Conservation (phyloP, 2,329 filamentous ascomycete genomes). For the Gnomoniopsis sp. region DNA sequence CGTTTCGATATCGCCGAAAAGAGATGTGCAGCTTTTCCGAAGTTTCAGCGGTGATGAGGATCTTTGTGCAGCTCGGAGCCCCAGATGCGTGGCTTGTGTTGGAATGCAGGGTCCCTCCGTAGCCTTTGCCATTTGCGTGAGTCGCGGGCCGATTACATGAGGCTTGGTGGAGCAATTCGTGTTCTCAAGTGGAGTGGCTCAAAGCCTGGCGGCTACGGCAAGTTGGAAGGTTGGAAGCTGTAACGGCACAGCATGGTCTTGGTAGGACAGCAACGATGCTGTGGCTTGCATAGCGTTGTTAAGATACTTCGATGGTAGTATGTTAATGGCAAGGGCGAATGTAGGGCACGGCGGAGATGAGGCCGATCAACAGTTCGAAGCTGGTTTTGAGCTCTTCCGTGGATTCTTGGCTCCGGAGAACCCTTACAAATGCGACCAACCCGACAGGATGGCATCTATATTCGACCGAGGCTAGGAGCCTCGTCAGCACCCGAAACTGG, state of each 20-base stretch:
- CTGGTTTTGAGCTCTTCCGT: not conserved
- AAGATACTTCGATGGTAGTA: too few relatives aligned
- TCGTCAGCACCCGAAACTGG: conserved; percentile 3
- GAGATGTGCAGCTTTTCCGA: not conserved
- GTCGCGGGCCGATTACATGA: not conserved
- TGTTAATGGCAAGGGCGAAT: not conserved
- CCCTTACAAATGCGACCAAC: conserved; percentile 6
- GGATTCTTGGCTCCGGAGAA: not conserved
- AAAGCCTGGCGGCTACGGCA: too few relatives aligned
- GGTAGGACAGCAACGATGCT: too few relatives aligned
- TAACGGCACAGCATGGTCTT: too few relatives aligned
- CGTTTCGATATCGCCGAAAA: not conserved
- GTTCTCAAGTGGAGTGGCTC: not conserved
- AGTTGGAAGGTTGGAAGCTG: too few relatives aligned
- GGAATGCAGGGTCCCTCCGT: not conserved
- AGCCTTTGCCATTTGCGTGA: not conserved
- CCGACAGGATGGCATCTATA: conserved; percentile 13
- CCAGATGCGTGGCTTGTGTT: not conserved
- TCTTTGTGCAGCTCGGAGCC: not conserved
- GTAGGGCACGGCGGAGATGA: not conserved
- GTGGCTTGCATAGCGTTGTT: too few relatives aligned
- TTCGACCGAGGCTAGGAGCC: not conserved
- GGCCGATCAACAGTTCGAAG: not conserved
- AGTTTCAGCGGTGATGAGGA: not conserved
- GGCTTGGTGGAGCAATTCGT: conserved; percentile 1